phyloP scores from a whole-genome alignment of 345 rosid species.

The Aurinia saxatilis region DNA sequence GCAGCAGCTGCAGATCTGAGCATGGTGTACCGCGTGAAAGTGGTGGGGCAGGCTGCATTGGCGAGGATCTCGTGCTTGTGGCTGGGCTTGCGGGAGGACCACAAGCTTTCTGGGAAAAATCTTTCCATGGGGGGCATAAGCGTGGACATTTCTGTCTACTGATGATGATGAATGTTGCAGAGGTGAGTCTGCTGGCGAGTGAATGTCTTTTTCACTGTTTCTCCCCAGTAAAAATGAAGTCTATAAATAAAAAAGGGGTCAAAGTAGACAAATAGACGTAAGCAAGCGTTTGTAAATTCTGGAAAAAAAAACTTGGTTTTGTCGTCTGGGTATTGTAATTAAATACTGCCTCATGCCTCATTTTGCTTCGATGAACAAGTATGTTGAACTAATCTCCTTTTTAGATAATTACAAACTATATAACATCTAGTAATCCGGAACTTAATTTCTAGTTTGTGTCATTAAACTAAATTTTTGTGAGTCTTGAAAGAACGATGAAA shows the following conservation, averaged over 20 bases:
- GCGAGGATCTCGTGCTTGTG: conserved; percentile 72
- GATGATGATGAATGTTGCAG: conserved; percentile 15
- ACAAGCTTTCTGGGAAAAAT: conserved; percentile 43
- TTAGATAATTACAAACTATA: neutral
- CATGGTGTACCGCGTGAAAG: conserved; percentile 58
- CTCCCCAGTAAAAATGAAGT: conserved; percentile 11
- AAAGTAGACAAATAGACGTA: conserved; percentile 17
- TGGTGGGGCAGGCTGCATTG: conserved; percentile 58
- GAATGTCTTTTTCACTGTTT: conserved; percentile 17
- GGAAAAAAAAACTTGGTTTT: conserved; percentile 21
- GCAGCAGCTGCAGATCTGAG: conserved; percentile 37
- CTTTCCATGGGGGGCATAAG: conserved; percentile 51
- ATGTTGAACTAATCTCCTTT: conserved; percentile 1
- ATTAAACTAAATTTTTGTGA: too few species aligned
- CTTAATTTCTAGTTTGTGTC: too few species aligned
- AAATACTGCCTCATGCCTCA: conserved; percentile 17
- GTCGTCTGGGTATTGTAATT: conserved; percentile 26
- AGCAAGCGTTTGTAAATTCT: conserved; percentile 27
- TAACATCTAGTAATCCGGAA: too few species aligned
- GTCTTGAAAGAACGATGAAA: too few species aligned
- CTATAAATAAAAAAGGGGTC: conserved; percentile 15
- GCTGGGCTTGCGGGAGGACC: conserved; percentile 49
- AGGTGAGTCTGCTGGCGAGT: conserved; percentile 21
- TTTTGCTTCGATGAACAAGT: conserved; percentile 3
- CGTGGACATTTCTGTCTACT: conserved; percentile 82